phyloP scores from a whole-genome alignment of 2,329 filamentous ascomycete species.

The Trichoderma sp. region DNA sequence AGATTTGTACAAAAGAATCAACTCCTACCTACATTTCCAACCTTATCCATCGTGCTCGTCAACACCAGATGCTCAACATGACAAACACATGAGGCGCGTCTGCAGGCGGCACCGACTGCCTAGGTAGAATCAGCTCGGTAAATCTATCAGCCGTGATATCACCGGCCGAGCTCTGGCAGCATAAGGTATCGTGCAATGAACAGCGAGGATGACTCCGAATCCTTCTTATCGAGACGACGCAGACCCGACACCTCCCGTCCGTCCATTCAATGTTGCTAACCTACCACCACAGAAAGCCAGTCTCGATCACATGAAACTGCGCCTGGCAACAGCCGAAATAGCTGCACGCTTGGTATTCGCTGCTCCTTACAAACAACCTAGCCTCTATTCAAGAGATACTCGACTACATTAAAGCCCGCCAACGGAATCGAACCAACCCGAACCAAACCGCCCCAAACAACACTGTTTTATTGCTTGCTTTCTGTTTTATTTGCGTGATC shows the following conservation, averaged over 20 bases:
- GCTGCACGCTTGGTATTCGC: not conserved
- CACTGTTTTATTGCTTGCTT: conserved; percentile 20
- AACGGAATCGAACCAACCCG: not conserved
- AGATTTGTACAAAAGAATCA: not conserved
- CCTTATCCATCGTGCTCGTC: no score
- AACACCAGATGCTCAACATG: no score
- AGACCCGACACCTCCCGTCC: not conserved
- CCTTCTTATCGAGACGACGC: not conserved
- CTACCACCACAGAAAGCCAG: not conserved
- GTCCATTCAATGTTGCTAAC: not conserved
- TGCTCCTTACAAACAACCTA: no score
- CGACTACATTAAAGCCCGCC: no score
- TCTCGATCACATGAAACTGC: conserved; percentile 7
- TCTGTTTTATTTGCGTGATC: conserved; percentile 22
- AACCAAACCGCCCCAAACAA: not conserved
- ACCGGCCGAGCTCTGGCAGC: not conserved
- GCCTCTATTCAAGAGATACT: no score
- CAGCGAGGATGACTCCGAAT: not conserved
- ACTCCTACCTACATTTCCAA: no score
- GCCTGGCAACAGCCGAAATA: not conserved
- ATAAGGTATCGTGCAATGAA: not conserved
- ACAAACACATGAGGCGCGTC: not conserved
- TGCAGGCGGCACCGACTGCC: not conserved
- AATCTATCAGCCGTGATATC: conserved; percentile 13
- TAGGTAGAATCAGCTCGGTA: conserved; percentile 3